These are phyloP conservation scores for Pythium apleroticum DNA, from an alignment of 352 stramenopile species.

Conservation along the genomic window DNA sequence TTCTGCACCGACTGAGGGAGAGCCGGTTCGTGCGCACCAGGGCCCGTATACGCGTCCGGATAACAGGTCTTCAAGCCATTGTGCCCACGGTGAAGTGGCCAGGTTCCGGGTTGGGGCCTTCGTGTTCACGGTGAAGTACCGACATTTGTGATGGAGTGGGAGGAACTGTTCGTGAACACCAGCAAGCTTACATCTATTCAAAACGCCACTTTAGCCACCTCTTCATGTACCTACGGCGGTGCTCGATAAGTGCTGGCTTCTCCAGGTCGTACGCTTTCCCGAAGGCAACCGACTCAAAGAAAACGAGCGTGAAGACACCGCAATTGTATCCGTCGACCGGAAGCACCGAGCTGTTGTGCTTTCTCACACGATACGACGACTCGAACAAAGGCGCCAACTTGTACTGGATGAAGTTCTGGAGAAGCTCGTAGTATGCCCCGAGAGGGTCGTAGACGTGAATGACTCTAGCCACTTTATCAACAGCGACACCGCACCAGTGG, in stretches of 20 bases:
- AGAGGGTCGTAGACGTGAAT: background rate
- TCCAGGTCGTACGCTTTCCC: background rate
- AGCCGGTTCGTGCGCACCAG: background rate
- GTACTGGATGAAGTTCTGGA: background rate
- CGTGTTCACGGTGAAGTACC: too few relatives aligned
- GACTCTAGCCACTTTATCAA: background rate
- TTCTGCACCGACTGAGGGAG: background rate
- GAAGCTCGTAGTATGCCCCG: background rate
- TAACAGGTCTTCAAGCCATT: too few relatives aligned
- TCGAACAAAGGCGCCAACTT: background rate
- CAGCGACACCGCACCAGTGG: background rate
- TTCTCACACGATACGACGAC: background rate
- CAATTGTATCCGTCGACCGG: background rate
- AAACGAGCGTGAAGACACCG: background rate
- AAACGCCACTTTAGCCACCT: background rate
- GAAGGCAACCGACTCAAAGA: background rate
- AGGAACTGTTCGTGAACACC: too few relatives aligned
- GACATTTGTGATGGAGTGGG: too few relatives aligned
- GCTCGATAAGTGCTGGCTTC: background rate
- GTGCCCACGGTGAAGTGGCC: too few relatives aligned
- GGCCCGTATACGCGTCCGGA: too few relatives aligned
- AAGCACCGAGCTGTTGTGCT: background rate
- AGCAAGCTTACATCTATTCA: too few relatives aligned
- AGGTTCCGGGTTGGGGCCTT: too few relatives aligned
- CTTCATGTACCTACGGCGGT: background rate